phyloP scores from a whole-genome alignment of 140 eudicot genomes.

The Senecio squalidus region DNA sequence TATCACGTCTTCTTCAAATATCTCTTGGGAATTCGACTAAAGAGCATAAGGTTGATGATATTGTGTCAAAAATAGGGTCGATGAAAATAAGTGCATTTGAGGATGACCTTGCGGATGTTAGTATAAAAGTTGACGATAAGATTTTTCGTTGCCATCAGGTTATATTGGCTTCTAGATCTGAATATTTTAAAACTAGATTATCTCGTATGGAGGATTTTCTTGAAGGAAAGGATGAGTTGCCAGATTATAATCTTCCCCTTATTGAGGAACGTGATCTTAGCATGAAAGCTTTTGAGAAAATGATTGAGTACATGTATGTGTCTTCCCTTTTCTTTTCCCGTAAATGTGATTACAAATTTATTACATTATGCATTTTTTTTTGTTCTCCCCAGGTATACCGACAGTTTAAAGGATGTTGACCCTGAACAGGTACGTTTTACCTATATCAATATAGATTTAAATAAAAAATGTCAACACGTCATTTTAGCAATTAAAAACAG shows the following conservation, averaged over 20 bases:
- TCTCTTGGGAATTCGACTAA: slow-evolving; percentile 59
- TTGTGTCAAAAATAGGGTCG: slow-evolving; percentile 34
- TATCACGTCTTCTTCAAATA: slow-evolving; percentile 51
- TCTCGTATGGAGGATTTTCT: slow-evolving; percentile 83
- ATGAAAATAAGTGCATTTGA: slow-evolving; percentile 39
- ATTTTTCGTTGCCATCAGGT: slow-evolving; percentile 89
- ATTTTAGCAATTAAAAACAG: neutral
- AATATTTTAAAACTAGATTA: slow-evolving; percentile 81
- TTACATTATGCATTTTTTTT: too few relatives aligned
- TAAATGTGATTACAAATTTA: neutral
- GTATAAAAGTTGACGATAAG: slow-evolving; percentile 65
- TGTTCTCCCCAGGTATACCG: slow-evolving; percentile 70
- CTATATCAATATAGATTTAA: neutral
- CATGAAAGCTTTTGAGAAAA: slow-evolving; percentile 75
- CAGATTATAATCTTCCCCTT: slow-evolving; percentile 50
- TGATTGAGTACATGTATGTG: slow-evolving; percentile 93
- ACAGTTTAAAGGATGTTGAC: slow-evolving; percentile 58
- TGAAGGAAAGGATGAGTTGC: slow-evolving; percentile 50
- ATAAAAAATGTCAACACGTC: neutral
- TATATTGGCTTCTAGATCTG: slow-evolving; percentile 88
- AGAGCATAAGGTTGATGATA: slow-evolving; percentile 29
- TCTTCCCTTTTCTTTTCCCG: neutral
- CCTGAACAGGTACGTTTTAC: slow-evolving; percentile 71
- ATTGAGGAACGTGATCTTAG: slow-evolving; percentile 81
- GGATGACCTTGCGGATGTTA: slow-evolving; percentile 89